Evolutionary conservation across 805 yeast species (phyloP), one percentile per base, ranked within the genome.

Genomic region (Candida tammaniensis): DNA sequence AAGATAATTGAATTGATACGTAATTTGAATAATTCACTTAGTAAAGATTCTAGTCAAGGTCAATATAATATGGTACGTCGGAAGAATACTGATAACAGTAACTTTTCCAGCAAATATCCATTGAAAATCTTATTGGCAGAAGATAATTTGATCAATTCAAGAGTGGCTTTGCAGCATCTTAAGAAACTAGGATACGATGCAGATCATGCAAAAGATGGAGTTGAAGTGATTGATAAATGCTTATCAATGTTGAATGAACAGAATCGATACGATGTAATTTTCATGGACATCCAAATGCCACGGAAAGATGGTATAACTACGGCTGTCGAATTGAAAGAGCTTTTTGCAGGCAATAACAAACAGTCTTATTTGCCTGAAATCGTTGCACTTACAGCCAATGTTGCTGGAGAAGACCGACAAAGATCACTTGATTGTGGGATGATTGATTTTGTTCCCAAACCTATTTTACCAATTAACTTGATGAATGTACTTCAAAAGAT

Each of bases 231-330:
- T 16, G 66, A 61, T 17, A 59, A 48, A 41, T 55, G 61, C 38
- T 56, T 62, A 38, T 52, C 30, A 8, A 31, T 45, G 18, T 50
- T 54, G 27, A 38, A 57, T 4, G 39, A 49, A 13, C 48, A 48
- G 1, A 46, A 54, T 11, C 54, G 49, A 33, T 78, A 76, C 48
- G 77, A 76, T 43, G 62, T 73, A 24, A 68, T 78, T 13, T 56
- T 78, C 24, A 70, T 78, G 72, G 83, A 78, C 47, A 65, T 71
- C 15, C 78, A 76, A 31, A 65, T 76, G 67, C 78, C 79, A 6
- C 54, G 67, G 12, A 64, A 72, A 40, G 84, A 78, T 49, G 84
- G 84, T 1, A 62, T 75, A n/a, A 64, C 68, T 4, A 68, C 77
- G 1, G 64, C 76, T 0, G 51, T 51, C 7, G 74, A 69, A 35